Evolutionary conservation across 345 rosid species (phyloP).

Genomic region (Noccaea bulbosa): DNA sequence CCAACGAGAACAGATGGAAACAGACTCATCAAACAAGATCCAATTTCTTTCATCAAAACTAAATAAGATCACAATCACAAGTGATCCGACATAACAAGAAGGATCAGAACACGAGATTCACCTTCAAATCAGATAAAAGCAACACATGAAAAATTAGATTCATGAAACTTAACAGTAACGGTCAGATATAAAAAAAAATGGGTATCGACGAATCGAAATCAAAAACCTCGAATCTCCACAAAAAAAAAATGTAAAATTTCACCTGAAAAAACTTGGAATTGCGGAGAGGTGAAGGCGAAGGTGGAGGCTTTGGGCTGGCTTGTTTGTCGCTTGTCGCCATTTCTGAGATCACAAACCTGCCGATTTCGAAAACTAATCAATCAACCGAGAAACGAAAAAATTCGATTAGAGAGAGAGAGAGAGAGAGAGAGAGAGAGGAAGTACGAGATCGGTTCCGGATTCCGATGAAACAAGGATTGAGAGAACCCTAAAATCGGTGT

Average conservation of each 20-base stretch:
- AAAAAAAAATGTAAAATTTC: conserved; percentile 9
- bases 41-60: background rate
- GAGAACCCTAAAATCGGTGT: conserved; percentile 36
- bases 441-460: conserved; percentile 15
- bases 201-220: background rate
- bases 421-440: background rate
- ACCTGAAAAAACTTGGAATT: conserved; percentile 92
- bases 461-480: background rate
- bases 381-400: background rate
- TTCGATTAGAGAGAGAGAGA: background rate
- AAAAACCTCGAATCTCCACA: background rate
- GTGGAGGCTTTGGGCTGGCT: conserved; percentile 73
- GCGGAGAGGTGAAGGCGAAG: conserved; percentile 88
- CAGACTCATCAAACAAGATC: background rate
- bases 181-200: conserved; percentile 4
- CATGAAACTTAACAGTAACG: conserved; percentile 5
- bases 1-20: conserved; percentile 12
- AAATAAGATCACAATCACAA: background rate
- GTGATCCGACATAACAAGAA: background rate
- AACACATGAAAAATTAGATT: conserved; percentile 5
- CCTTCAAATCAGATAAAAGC: background rate
- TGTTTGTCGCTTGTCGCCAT: conserved; percentile 64
- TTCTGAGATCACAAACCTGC: conserved; percentile 47
- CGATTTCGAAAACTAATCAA: background rate
- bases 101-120: conserved; percentile 36